Base-by-base conservation (phyloP, 305 asterid species). In the Striga hermonthica region DNA sequence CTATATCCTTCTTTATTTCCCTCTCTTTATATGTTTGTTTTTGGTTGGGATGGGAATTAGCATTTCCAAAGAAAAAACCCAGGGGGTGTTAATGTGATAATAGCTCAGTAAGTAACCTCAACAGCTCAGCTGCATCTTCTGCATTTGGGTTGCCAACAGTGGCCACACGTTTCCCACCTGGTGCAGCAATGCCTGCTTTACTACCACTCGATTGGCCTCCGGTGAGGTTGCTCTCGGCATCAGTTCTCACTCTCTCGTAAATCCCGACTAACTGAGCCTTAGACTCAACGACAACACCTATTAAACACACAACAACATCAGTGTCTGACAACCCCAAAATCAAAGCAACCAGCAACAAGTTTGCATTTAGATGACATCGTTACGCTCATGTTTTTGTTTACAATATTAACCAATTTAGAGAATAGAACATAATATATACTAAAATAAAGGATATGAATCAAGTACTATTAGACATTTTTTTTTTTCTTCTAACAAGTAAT, bases 191-290 rank as follows among this genome's bases (percentile, higher is more conserved):
- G 31, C 1, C 31, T 22, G 31, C 31, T 22, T 22, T 22, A 22
- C 70, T 62, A 36, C 64, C 80, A 58, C 41, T 67, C 22, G 82
- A 34, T 67, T 78, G 78, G 67, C 81, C 76, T 60, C 66, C 75
- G 11, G 78, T 57, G 15, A 16, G 61, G 12, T 63, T 78, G 73
- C 80, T 78, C 47, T 60, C 95, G 34, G 82, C 72, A 68, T 90
- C 98, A 0, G 95, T 93, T 77, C 97, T 82, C 73, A 93, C 97
- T 77, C 97, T 86, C 85, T 87, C 95, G 14, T 88, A 95, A 71
- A 84, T 79, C 47, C 98, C 98, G 9, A 82, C 82, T 72, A 93
- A 74, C 60, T 83, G 96, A 61, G 97, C 74, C 74, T 90, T 93
- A 40, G 97, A 82, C 78, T 87, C 92, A 71, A 90, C 62, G 40